Percentiles rank a stretch among this genome's conserved stretches.
phyloP scores from a whole-genome alignment of 306 rosid species.

The Vigna radiata region DNA sequence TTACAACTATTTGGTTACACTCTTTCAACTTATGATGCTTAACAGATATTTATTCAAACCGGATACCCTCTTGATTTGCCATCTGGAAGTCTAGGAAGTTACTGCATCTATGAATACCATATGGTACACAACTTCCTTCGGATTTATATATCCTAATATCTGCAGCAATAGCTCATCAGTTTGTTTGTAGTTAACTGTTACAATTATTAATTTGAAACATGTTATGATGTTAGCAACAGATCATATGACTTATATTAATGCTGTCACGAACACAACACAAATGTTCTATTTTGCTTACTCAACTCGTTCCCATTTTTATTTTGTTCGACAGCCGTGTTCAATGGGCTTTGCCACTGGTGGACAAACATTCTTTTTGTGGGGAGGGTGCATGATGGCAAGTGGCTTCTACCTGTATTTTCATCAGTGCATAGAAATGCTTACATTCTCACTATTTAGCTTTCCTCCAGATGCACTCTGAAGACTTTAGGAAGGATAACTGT shows the following conservation, averaged over 20 bases:
- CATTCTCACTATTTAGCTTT: constrained; percentile 45
- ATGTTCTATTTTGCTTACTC: not conserved
- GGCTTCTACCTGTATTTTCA: constrained; percentile 35
- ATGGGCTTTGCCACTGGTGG: constrained; percentile 99
- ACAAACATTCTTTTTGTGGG: constrained; percentile 97
- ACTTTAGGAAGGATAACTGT: constrained; percentile 75
- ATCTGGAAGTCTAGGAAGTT: constrained; percentile 98
- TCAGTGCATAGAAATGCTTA: constrained; percentile 25
- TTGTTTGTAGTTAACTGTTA: constrained; percentile 32
- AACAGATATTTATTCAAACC: constrained; percentile 98
- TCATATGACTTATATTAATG: constrained; percentile 1
- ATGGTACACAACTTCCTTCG: constrained; percentile 64
- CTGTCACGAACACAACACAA: not conserved
- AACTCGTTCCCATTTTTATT: constrained; percentile 29
- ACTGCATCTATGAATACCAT: constrained; percentile 97
- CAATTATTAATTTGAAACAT: constrained; percentile 4
- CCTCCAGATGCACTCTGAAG: constrained; percentile 95
- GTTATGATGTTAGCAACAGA: not conserved
- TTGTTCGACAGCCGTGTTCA: constrained; percentile 83
- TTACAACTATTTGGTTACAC: constrained; percentile 30
- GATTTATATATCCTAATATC: constrained; percentile 26
- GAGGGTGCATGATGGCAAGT: constrained; percentile 99
- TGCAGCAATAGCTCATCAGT: constrained; percentile 11
- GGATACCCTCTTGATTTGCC: constrained; percentile 99
- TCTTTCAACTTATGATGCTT: constrained; percentile 44